Percentiles rank a stretch among this genome's conserved stretches.
These are phyloP conservation scores for Alternaria sp. DNA, from an alignment of 2,329 filamentous ascomycete species.

Conservation along the genomic window DNA sequence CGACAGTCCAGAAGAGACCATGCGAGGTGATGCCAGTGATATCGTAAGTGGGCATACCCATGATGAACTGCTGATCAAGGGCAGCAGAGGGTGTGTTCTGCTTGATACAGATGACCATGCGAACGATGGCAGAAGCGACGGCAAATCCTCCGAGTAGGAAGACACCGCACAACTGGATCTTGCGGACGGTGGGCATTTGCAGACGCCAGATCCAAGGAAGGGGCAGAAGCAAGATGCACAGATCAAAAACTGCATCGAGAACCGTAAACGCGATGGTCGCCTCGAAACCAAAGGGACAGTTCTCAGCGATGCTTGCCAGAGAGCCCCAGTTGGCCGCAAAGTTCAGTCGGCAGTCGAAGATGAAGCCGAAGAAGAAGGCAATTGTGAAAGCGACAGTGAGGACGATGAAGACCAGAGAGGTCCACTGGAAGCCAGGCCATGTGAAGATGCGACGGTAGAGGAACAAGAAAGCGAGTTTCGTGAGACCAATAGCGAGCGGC, in stretches of 20 bases:
- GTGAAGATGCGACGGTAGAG: conserved; percentile 15
- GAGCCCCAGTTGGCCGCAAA: conserved; percentile 14
- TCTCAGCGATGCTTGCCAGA: conserved; percentile 12
- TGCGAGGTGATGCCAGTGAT: conserved; percentile 16
- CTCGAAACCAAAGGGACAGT: conserved; percentile 13
- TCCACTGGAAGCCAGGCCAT: conserved; percentile 9
- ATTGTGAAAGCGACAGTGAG: conserved; percentile 6
- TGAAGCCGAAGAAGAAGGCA: conserved; percentile 16
- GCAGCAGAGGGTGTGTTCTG: conserved; percentile 14
- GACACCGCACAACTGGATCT: conserved; percentile 11
- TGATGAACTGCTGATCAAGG: conserved; percentile 6
- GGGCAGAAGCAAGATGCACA: conserved; percentile 12
- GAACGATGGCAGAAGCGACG: conserved; percentile 9
- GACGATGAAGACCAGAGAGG: conserved; percentile 3
- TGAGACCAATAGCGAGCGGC: conserved; percentile 12
- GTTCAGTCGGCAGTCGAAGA: conserved; percentile 13
- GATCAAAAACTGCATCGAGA: conserved; percentile 11
- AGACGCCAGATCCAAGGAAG: conserved; percentile 17
- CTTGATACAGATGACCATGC: conserved; percentile 18
- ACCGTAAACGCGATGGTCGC: conserved; percentile 10
- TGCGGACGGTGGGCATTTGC: conserved; percentile 12
- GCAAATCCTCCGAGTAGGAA: conserved; percentile 15
- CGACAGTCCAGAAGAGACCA: conserved; percentile 14
- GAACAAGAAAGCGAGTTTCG: conserved; percentile 14
- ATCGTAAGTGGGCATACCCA: conserved; percentile 17